These are phyloP conservation scores for Kodamaea plutei DNA, from an alignment of 1,139 yeast genomes.

Conservation along the genomic window DNA sequence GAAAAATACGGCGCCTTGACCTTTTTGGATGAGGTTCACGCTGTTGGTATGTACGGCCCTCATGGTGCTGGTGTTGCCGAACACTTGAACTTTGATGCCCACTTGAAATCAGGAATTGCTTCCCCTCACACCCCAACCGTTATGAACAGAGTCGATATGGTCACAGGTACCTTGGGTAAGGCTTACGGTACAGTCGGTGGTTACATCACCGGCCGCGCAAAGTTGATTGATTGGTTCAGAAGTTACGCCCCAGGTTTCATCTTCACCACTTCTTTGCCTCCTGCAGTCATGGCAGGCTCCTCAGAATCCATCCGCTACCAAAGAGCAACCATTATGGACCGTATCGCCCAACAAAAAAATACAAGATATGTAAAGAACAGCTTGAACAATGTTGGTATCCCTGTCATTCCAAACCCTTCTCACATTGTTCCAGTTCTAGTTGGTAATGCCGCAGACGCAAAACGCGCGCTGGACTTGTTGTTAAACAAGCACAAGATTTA, in stretches of 20 bases:
- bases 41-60: constrained; percentile 98
- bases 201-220: constrained; percentile 84
- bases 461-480: constrained; percentile 83
- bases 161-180: constrained; percentile 96
- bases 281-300: constrained; percentile 97
- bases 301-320: constrained; percentile 82
- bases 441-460: constrained; percentile 92
- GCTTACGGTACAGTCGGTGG: constrained; percentile 98
- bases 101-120: constrained; percentile 62
- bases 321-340: constrained; percentile 69
- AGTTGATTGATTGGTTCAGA: constrained; percentile 89
- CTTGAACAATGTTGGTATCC: constrained; percentile 71
- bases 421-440: constrained; percentile 94
- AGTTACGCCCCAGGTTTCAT: constrained; percentile 97
- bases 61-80: constrained; percentile 99
- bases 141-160: constrained; percentile 88
- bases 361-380: constrained; percentile 80
- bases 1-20: constrained; percentile 97
- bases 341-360: constrained; percentile 80
- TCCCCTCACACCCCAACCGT: constrained; percentile 52
- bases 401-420: constrained; percentile 95
- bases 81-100: constrained; percentile 83
- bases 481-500: constrained; percentile 81
- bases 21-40: constrained; percentile 96
- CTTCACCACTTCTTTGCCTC: constrained; percentile 94